phyloP scores from a whole-genome alignment of 345 rosid species.

The Combretum micranthum region DNA sequence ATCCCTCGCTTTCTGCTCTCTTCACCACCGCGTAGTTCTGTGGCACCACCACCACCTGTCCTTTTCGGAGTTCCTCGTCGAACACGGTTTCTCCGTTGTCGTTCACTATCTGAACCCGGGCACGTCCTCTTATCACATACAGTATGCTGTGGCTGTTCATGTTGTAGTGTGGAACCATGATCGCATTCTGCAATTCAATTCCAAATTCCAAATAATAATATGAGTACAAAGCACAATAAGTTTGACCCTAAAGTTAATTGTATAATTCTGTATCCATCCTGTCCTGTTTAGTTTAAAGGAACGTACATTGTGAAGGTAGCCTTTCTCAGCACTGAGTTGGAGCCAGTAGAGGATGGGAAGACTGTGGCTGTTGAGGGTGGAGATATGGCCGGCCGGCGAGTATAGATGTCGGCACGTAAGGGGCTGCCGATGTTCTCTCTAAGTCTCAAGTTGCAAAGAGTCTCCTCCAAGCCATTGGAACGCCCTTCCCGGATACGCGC shows the following conservation, averaged over 20 bases:
- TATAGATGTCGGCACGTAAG: slow-evolving; percentile 46
- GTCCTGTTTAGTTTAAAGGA: background rate
- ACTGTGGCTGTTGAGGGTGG: slow-evolving; percentile 44
- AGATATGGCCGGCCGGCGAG: slow-evolving; percentile 49
- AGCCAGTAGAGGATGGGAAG: slow-evolving; percentile 52
- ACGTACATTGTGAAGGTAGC: slow-evolving; percentile 22
- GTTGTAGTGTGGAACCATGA: slow-evolving; percentile 61
- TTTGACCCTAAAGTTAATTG: no score
- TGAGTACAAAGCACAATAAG: background rate
- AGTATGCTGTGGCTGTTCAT: slow-evolving; percentile 53
- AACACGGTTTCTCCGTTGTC: slow-evolving; percentile 47
- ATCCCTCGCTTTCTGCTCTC: slow-evolving; percentile 37
- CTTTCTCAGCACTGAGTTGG: slow-evolving; percentile 54
- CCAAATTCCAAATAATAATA: background rate
- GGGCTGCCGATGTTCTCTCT: slow-evolving; percentile 60
- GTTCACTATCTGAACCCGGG: slow-evolving; percentile 49
- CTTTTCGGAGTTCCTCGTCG: slow-evolving; percentile 38
- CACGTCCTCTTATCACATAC: slow-evolving; percentile 47
- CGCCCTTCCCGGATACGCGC: background rate
- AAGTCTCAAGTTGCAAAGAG: slow-evolving; percentile 54
- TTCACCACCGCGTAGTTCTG: slow-evolving; percentile 54
- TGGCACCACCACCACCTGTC: slow-evolving; percentile 57
- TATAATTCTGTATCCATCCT: no score
- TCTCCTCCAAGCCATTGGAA: slow-evolving; percentile 71
- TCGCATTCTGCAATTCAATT: slow-evolving; percentile 35